Base-by-base conservation (phyloP, 345 rosid species). In the Syzygium grande region DNA sequence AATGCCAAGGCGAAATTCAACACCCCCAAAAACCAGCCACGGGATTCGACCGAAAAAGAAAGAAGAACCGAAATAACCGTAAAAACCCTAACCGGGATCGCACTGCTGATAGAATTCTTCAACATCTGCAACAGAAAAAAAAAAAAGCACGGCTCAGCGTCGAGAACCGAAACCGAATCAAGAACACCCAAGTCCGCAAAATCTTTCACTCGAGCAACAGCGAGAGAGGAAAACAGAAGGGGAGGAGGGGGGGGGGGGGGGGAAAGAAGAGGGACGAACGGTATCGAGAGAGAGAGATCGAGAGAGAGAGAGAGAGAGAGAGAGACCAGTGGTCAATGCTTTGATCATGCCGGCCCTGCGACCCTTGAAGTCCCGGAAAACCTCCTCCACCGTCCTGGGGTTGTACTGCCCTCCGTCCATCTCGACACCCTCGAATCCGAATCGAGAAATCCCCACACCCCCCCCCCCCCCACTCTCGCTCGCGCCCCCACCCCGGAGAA, bases 311-410 rank as follows among this genome's bases (percentile, higher is more conserved):
- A 61, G 61, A 14, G 65, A 7, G 51, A 87, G 79, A 84, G 87
- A 92, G 6, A 86, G 88, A 95, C 98, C 98, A 55, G 92, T 88
- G 68, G 98, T 94, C 79, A 96, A 90, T 88, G 98, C 98, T 89
- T 90, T 94, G 89, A 96, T 91, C 90, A 96, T 89, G 88, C 92
- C 99, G 80, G 95, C 94, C 80, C 98, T 91, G 80, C 98, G 98
- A 63, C 96, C 96, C 88, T 93, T 96, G 91, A 95, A 95, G 88
- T 96, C 98, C n/a, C 90, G 87, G 90, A 96, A 95, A 58, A 95
- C 95, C 84, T 96, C 99, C 89, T 96, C 96, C 6, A 96, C 97
- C 0, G 97, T 96, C 91, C 95, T 89, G 4, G 92, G 95, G 79
- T 92, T 93, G 91, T 92, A 94, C 90, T 89, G 96, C 3, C 92